phyloP scores from a whole-genome alignment of 805 yeast species.

The Suhomyces sp. region DNA sequence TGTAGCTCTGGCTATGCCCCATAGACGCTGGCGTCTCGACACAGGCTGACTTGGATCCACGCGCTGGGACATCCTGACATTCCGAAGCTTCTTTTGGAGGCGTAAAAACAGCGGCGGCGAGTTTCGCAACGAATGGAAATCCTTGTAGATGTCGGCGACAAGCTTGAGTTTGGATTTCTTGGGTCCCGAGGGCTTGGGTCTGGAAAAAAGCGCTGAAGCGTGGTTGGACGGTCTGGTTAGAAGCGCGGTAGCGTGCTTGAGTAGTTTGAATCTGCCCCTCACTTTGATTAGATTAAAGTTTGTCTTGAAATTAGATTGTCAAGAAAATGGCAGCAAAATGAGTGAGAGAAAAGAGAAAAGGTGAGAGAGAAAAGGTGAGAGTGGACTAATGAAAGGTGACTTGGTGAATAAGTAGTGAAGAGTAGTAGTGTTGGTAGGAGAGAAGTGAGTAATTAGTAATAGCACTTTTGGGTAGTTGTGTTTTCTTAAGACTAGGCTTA shows the following conservation, averaged over 20 bases:
- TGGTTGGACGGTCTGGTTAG: constrained; percentile 5
- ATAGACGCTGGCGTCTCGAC: constrained; percentile 46
- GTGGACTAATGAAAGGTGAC: too few species aligned
- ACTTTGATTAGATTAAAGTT: too few species aligned
- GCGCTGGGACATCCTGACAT: constrained; percentile 16
- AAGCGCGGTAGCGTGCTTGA: constrained; percentile 20
- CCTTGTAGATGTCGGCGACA: constrained; percentile 30
- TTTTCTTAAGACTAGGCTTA: too few species aligned
- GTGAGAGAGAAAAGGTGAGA: too few species aligned
- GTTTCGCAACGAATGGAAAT: constrained; percentile 27
- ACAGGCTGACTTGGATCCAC: constrained; percentile 5
- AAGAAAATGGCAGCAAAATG: background rate
- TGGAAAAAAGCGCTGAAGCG: constrained; percentile 17
- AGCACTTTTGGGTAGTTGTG: too few species aligned
- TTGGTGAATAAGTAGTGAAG: too few species aligned
- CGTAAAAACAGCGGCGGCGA: background rate
- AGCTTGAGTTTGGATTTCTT: constrained; percentile 22
- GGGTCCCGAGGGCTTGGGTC: constrained; percentile 4
- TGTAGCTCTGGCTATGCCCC: constrained; percentile 53
- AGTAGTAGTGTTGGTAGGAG: too few species aligned
- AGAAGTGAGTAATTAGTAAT: too few species aligned
- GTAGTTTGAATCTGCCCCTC: constrained; percentile 3
- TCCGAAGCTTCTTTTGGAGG: constrained; percentile 7
- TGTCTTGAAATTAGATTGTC: background rate
- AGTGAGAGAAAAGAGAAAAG: background rate